Percentiles rank a stretch among this genome's conserved stretches.
phyloP scores from a whole-genome alignment of 345 rosid genomes.

The Gossypium ekmanianum region DNA sequence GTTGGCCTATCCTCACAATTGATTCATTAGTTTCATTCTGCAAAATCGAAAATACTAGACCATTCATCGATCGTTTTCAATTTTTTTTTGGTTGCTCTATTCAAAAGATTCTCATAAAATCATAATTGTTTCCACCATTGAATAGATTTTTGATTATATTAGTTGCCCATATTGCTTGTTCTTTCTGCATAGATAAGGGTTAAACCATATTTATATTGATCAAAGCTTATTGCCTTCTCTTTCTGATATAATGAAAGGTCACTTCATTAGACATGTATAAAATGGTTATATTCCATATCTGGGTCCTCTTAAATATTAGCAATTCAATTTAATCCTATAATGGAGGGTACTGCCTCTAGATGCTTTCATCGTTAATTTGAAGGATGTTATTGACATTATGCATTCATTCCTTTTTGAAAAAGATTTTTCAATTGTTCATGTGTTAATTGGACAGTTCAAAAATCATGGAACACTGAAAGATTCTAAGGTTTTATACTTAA shows the following conservation, averaged over 20 bases:
- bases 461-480: background rate
- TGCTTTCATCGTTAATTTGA: background rate
- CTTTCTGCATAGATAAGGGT: background rate
- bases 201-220: background rate
- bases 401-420: background rate
- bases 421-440: background rate
- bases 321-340: too few species aligned
- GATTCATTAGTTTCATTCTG: background rate
- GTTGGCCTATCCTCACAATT: background rate
- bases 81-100: background rate
- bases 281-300: too few species aligned
- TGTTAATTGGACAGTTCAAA: background rate
- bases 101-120: conserved; percentile 8
- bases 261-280: too few species aligned
- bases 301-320: too few species aligned
- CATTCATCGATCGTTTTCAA: background rate
- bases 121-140: conserved; percentile 12
- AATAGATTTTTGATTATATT: too few species aligned
- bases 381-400: background rate
- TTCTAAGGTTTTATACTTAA: background rate
- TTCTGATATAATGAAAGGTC: background rate
- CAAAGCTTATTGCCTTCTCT: background rate
- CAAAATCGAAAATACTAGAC: background rate
- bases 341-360: too few species aligned
- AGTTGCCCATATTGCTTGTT: too few species aligned